Base-by-base conservation (phyloP, 2,329 filamentous ascomycete genomes). In the Zasmidium angulare region DNA sequence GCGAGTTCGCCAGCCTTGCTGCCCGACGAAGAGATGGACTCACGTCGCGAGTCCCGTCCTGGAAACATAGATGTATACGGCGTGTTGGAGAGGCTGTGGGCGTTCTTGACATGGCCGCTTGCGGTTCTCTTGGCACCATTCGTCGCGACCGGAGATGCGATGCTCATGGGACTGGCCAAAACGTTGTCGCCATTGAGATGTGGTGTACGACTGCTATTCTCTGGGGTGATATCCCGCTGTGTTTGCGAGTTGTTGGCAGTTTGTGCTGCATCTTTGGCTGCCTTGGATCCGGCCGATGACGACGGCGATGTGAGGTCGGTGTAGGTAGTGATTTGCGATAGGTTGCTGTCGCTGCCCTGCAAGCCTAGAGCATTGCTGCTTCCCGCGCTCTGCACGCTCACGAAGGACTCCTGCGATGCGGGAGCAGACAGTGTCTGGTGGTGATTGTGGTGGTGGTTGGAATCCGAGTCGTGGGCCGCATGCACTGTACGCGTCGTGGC, bases 1-100 rank as follows among this genome's bases (percentile, higher is more conserved):
- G 90, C 91, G 81, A 95, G 89, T 82, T 96, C 90, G 74, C 89
- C 88, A 67, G 93, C 90, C 66, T 86, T 88, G 69, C 84, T 90
- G 51, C 85, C 82, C 50, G 84, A 82, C 9, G 86, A 86, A 11
- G 60, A 90, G 57, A 86, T 82, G 72, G 90, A 93, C 50, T 86
- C 86, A 63, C 86, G 91, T 69, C 90, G 84, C 24, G 88, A 88
- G 3, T 53, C 58, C 82, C 83, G 55, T 68, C 70, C 48, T 55
- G 61, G 58, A 59, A 62, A 67, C 61, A 67, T 78, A 60, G 59
- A 63, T 55, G 73, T 75, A 55, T 59, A 59, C 21, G 65, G 65
- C 53, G 61, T 69, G 58, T 46, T 61, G 17, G 64, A 60, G 12
- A 78, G 77, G 46, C 63, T 67, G 77, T 71, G 21, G 79, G 81